Evolutionary conservation across 352 stramenopile genomes (phyloP).

Genomic region (Globisporangium radiosum): DNA sequence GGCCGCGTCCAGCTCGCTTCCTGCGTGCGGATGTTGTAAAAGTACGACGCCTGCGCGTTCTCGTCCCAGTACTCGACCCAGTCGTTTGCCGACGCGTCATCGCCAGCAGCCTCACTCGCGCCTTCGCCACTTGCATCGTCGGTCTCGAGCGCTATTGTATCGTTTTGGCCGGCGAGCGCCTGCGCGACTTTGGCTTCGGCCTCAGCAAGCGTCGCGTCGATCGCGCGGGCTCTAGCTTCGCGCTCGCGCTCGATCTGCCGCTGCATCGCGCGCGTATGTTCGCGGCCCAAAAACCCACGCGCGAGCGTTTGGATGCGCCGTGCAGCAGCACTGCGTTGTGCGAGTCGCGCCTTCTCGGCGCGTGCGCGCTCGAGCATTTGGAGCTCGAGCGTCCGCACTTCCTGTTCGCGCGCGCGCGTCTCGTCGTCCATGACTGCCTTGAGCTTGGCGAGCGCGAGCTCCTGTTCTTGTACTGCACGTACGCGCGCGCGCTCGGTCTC

Average conservation of each 20-base stretch:
- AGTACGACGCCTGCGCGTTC: slow-evolving; percentile 83
- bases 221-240: slow-evolving; percentile 39
- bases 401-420: slow-evolving; percentile 47
- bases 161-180: slow-evolving; percentile 14
- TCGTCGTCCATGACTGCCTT: slow-evolving; percentile 75
- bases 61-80: slow-evolving; percentile 91
- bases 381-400: slow-evolving; percentile 62
- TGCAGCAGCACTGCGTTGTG: slow-evolving; percentile 36
- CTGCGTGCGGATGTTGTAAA: slow-evolving; percentile 85
- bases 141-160: background rate
- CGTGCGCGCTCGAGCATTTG: slow-evolving; percentile 70
- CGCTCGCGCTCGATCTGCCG: slow-evolving; percentile 60
- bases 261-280: slow-evolving; percentile 48
- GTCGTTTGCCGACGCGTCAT: slow-evolving; percentile 6
- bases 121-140: background rate
- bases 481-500: slow-evolving; percentile 53
- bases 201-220: slow-evolving; percentile 52
- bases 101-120: slow-evolving; percentile 3
- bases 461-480: slow-evolving; percentile 55
- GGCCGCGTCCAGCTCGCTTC: slow-evolving; percentile 82
- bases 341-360: slow-evolving; percentile 58
- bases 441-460: slow-evolving; percentile 53
- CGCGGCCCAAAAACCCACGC: slow-evolving; percentile 51
- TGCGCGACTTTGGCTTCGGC: slow-evolving; percentile 51
- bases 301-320: slow-evolving; percentile 49